Evolutionary conservation across 2,329 filamentous ascomycete species (phyloP).

Genomic region (Trichothecium sympodiale): DNA sequence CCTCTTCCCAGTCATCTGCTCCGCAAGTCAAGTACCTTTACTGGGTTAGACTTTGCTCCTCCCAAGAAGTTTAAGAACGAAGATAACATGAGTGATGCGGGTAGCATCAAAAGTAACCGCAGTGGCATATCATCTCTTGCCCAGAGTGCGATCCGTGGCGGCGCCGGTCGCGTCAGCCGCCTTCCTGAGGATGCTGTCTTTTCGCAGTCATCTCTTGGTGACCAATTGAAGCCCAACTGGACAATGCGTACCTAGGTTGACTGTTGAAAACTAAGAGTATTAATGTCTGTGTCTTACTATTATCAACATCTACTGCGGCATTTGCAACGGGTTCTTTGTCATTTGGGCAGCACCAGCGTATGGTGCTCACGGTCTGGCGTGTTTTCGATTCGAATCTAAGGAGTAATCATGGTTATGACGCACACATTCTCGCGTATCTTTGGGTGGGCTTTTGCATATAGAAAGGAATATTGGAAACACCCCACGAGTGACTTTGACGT

Average conservation of each 20-base stretch:
- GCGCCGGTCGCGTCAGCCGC: slow-evolving; percentile 77
- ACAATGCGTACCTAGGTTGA: slow-evolving; percentile 32
- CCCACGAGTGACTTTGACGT: too few species aligned
- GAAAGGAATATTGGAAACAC: too few species aligned
- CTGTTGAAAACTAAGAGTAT: too few species aligned
- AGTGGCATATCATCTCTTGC: slow-evolving; percentile 65
- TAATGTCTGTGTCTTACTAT: too few species aligned
- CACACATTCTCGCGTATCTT: too few species aligned
- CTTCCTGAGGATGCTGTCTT: slow-evolving; percentile 76
- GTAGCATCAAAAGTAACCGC: slow-evolving; percentile 53
- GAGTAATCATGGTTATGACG: too few species aligned
- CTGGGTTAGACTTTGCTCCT: slow-evolving; percentile 69
- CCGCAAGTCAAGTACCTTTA: slow-evolving; percentile 70
- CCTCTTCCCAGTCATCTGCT: slow-evolving; percentile 46
- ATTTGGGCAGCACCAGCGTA: too few species aligned
- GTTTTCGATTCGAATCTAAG: too few species aligned
- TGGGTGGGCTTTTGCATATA: too few species aligned
- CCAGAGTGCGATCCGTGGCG: slow-evolving; percentile 61
- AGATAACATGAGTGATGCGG: slow-evolving; percentile 52
- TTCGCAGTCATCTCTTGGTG: slow-evolving; percentile 55
- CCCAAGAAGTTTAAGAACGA: slow-evolving; percentile 60
- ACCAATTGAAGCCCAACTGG: slow-evolving; percentile 51
- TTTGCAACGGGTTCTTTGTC: too few species aligned
- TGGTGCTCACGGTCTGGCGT: too few species aligned
- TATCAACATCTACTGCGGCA: too few species aligned